Base-by-base conservation (phyloP, 495 filamentous ascomycete genomes). In the Jackrogersella minutella region DNA sequence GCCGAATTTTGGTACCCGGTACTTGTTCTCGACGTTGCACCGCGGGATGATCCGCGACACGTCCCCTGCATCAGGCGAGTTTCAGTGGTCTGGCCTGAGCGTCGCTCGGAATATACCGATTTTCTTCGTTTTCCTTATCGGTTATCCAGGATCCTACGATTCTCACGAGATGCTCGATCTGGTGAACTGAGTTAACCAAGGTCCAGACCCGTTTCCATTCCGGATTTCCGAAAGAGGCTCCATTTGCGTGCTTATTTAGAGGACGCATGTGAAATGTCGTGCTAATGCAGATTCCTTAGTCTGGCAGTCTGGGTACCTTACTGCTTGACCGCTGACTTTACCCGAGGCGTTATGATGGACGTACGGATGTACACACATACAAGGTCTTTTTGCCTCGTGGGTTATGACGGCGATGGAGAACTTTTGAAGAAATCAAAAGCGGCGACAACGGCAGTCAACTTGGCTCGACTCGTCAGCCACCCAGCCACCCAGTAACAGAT, bases 51-150 rank as follows among this genome's bases (percentile, higher is more conserved):
- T 64, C 60, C 59, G 66, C 46, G 64, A 67, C 59, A 50, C 54
- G 10, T 33, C 39, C 53, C 62, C 58, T 67, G 70, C 70, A 19
- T 67, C 67, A 73, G 51, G 62, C 59, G 47, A 59, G 70, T 73
- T 73, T 73, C 70, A 73, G 3, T 53, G 31, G 17, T 56, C 33
- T 56, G 54, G 60, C 16, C 60, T 19, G 36, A 69, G 66, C 66
- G 59, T 31, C 50, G 44, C 9, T 50, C 59, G 58, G 65, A 40
- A 58, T 37, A 17, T 33, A 46, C 64, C 64, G 64, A 63, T 28
- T 47, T 37, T 26, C 5, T 30, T 14, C 47, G 30, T 36, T 52
- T 22, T 10, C 13, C 46, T 49, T 65, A 44, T 53, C 58, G 37
- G 8, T 47, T n/a, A n/a, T n/a, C n/a, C n/a, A n/a, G n/a, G n/a